Base-by-base conservation (phyloP, 306 rosid genomes). In the Sicyos baderoa region DNA sequence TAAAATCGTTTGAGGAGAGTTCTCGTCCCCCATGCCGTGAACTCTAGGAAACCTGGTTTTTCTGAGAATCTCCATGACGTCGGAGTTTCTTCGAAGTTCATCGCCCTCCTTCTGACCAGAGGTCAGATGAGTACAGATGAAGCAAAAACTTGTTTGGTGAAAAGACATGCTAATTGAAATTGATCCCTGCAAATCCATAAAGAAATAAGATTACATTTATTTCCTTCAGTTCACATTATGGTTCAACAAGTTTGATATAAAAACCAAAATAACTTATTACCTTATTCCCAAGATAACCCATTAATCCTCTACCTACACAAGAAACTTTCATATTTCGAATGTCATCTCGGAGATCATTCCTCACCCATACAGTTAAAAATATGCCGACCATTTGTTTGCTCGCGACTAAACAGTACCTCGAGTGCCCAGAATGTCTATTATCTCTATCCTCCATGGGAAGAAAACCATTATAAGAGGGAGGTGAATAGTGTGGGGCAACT, bases 241-340 rank as follows among this genome's bases (percentile, higher is more conserved):
- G 16, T 16, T 71, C 40, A 44, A 8, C 32, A 65, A 79, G 72
- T 29, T 53, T 27, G 18, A 79, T 22, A 70, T 48, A 35, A 13
- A 52, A 35, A n/a, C 49, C 12, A 54, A 18, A 21, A 32, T 47
- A 21, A 32, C 74, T 11, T 81, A 85, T 11, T 83, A 94, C 99
- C 97, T 94, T 94, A 80, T 94, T 94, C 72, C 99, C 99, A 8
- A 94, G 97, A 80, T 94, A 94, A 61, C 99, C 99, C 99, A 94
- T 94, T 68, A 94, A 85, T 74, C 99, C 99, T 80, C 99, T 84
- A 50, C 99, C 99, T 60, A 94, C 96, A 58, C 99, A 94, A 79
- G 99, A 94, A 59, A 94, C 99, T 77, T 94, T 94, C 96, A 94
- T 71, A 80, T 86, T 86, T 67, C 78, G 88, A 82, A 94, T 88